Conservation (phyloP, 2,329 filamentous ascomycete genomes). For the Aphanocladium album region DNA sequence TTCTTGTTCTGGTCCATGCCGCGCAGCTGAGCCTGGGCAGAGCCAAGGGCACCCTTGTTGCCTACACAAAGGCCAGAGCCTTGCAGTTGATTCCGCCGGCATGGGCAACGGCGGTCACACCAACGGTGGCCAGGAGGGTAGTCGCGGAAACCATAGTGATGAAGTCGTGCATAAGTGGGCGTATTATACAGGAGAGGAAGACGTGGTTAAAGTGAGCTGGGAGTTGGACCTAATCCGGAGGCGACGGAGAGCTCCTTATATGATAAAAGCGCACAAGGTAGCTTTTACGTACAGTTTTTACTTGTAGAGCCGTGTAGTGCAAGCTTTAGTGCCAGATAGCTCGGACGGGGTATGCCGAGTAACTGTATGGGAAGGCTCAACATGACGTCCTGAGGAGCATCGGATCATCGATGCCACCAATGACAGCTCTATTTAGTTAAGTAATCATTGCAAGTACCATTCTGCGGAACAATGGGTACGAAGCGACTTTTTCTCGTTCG, state of each 20-base stretch:
- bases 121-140: neutral
- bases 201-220: neutral
- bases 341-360: neutral
- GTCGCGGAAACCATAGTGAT: neutral
- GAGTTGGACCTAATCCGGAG: too few relatives aligned
- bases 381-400: neutral
- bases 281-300: neutral
- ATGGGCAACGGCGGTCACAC: neutral
- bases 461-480: too few relatives aligned
- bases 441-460: too few relatives aligned
- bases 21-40: constrained; percentile 11
- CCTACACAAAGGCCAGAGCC: constrained; percentile 15
- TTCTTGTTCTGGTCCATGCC: constrained; percentile 14
- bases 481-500: too few relatives aligned
- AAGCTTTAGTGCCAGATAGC: too few relatives aligned
- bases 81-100: constrained; percentile 16
- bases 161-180: neutral
- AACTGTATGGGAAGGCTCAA: neutral
- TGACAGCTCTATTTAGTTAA: too few relatives aligned
- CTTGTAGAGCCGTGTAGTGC: too few relatives aligned
- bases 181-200: neutral
- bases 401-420: neutral
- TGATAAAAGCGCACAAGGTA: neutral
- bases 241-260: too few relatives aligned
- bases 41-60: constrained; percentile 14